Base-by-base conservation (phyloP, 371 early-diverging fungal species). In the Thermomucor indicae-seudaticae region DNA sequence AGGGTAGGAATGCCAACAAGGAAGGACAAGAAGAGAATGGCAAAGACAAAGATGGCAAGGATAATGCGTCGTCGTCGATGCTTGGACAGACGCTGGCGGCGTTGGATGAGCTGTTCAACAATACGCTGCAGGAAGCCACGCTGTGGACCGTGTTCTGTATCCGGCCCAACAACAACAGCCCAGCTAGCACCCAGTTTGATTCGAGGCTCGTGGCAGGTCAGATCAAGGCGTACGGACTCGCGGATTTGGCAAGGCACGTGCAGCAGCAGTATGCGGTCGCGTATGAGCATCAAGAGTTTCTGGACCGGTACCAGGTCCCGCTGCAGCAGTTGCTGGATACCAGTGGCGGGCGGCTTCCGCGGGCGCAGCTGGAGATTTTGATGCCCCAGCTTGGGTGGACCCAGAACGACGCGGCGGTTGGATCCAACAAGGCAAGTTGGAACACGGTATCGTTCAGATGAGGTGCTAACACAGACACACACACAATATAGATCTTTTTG, bases 71-170 rank as follows among this genome's bases (percentile, higher is more conserved):
- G n/a, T 40, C 28, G 6, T 57, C 51, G 2, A 56, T 65, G 3
- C 32, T 86, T 14, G 71, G 78, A 1, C 86, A 92, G 67, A 78
- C 91, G 56, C 85, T 88, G 48, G 75, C 80, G 7, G 80, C 90
- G 2, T 61, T 93, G 38, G 80, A 85, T 41, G 91, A 91, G 54
- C 70, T 96, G 6, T n/a, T n/a, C n/a, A 69, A 91, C 8, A 84
- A 84, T 24, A 81, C 91, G 6, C 65, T 96, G 28, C 81, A 83
- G 47, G 90, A 89, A 51, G 89, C 93, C 1, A 84, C 85, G 27
- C 72, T 91, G 1, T 96, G 96, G 96, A 83, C 85, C 49, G 69
- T 95, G 24, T 72, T 86, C 56, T 92, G 92, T 72, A 62, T 97
- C 29, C 74, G 78, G 12, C 87, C 91, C 1, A n/a, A n/a, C n/a